Evolutionary conservation across 2,329 filamentous ascomycete species (phyloP).

Genomic region (Chaetomium strumarium): DNA sequence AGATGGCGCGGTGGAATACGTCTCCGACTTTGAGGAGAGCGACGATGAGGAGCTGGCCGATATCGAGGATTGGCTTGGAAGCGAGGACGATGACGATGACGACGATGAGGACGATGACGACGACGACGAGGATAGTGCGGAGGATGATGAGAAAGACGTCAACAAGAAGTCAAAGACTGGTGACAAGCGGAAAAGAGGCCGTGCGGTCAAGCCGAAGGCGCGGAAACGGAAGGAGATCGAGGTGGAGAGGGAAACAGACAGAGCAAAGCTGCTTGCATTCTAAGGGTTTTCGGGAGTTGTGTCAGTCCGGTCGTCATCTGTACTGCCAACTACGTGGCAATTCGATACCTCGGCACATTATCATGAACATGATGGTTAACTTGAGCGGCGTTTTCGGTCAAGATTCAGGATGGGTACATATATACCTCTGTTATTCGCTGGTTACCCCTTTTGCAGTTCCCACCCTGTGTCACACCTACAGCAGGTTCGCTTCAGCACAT

Average conservation of each 20-base stretch:
- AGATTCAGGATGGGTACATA: too few species aligned
- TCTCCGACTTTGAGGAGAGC: slow-evolving; percentile 82
- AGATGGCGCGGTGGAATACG: slow-evolving; percentile 80
- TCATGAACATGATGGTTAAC: too few species aligned
- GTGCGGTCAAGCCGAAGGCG: slow-evolving; percentile 42
- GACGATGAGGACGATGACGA: slow-evolving; percentile 55
- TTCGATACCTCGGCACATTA: too few species aligned
- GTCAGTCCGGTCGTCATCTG: neutral
- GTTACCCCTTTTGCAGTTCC: too few species aligned
- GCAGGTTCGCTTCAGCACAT: too few species aligned
- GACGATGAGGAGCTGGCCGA: slow-evolving; percentile 74
- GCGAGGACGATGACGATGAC: slow-evolving; percentile 57
- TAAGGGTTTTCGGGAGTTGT: slow-evolving; percentile 11
- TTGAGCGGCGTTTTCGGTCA: too few species aligned
- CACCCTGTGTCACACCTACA: too few species aligned
- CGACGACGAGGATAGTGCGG: slow-evolving; percentile 50
- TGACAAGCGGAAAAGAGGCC: slow-evolving; percentile 50
- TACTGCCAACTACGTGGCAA: neutral
- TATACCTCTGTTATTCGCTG: too few species aligned
- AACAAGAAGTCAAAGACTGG: slow-evolving; percentile 53
- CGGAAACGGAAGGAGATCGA: slow-evolving; percentile 74
- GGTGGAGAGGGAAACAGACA: slow-evolving; percentile 56
- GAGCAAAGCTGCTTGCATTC: slow-evolving; percentile 34
- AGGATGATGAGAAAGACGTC: slow-evolving; percentile 37
- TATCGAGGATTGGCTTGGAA: slow-evolving; percentile 89